Conservation (phyloP, 306 rosid genomes). For the Cotoneaster glaucophyllus region DNA sequence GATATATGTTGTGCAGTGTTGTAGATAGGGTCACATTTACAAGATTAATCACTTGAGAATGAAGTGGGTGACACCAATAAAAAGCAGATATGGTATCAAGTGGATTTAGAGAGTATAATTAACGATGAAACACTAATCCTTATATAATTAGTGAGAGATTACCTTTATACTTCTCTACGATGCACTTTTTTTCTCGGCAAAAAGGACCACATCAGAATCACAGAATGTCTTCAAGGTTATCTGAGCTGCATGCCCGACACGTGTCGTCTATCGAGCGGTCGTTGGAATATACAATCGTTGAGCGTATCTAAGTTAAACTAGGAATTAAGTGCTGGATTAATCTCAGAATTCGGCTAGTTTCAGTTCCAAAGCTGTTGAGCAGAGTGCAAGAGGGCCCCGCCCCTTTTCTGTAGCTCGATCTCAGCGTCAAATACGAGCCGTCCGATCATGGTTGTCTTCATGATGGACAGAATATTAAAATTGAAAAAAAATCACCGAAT, state of each 20-base stretch:
- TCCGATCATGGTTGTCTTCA: not conserved
- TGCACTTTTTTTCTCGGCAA: no score
- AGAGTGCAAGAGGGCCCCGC: not conserved
- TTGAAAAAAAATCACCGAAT: not conserved
- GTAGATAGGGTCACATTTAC: no score
- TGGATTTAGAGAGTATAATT: no score
- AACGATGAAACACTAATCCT: no score
- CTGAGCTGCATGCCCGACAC: not conserved
- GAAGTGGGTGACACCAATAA: no score
- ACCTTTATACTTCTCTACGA: no score
- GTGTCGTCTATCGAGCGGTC: not conserved
- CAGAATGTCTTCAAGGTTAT: no score
- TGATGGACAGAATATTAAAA: not conserved
- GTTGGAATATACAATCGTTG: not conserved
- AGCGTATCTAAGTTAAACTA: not conserved
- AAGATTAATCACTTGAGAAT: no score
- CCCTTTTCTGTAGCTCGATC: not conserved
- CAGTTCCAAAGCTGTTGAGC: slow-evolving; percentile 10
- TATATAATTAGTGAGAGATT: no score
- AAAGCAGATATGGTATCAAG: no score
- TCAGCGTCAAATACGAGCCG: not conserved
- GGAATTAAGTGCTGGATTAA: not conserved
- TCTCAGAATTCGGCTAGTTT: slow-evolving; percentile 6
- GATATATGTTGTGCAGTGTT: no score
- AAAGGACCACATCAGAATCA: no score